A percentile compares a stretch with the other conserved stretches of the same genome.
Evolutionary conservation across 176 grass and related monocot genomes (phyloP).

Genomic region (Eragrostis nindensis): DNA sequence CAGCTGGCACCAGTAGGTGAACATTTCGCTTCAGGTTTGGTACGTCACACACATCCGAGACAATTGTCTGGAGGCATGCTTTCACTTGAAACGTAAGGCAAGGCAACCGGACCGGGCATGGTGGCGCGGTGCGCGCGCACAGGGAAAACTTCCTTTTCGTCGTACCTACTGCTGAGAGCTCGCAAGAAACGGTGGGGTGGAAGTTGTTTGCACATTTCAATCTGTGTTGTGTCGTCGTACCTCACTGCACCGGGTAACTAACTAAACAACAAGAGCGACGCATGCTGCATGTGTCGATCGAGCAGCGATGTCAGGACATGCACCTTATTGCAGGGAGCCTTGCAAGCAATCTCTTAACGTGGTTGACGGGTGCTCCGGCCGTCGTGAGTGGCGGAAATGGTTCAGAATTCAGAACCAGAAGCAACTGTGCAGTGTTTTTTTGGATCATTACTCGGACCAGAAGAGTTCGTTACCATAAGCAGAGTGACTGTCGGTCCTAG

Average conservation of each 20-base stretch:
- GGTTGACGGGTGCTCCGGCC: background rate
- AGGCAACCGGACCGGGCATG: background rate
- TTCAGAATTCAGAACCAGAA: conserved; percentile 29
- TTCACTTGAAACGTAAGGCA: conserved; percentile 52
- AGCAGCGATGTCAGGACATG: background rate
- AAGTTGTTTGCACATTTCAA: conserved; percentile 41
- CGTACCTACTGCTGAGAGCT: conserved; percentile 36
- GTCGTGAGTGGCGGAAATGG: conserved; percentile 32
- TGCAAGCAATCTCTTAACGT: conserved; percentile 50
- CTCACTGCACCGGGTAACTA: conserved; percentile 22
- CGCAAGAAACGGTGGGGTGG: background rate
- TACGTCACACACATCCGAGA: background rate
- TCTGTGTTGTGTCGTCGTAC: background rate
- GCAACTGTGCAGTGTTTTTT: conserved; percentile 3
- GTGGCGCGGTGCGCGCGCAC: background rate
- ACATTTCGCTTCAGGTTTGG: conserved; percentile 43
- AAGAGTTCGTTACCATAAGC: background rate
- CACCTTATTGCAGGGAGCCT: conserved; percentile 14
- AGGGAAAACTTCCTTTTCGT: conserved; percentile 17
- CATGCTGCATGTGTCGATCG: background rate
- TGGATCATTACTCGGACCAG: background rate
- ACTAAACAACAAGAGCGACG: background rate
- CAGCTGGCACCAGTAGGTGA: conserved; percentile 24
- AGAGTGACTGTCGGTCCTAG: too few species aligned
- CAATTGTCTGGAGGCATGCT: conserved; percentile 29